Evolutionary conservation across 371 early-diverging fungal genomes (phyloP).

Genomic region (Mucor lusitanicus): DNA sequence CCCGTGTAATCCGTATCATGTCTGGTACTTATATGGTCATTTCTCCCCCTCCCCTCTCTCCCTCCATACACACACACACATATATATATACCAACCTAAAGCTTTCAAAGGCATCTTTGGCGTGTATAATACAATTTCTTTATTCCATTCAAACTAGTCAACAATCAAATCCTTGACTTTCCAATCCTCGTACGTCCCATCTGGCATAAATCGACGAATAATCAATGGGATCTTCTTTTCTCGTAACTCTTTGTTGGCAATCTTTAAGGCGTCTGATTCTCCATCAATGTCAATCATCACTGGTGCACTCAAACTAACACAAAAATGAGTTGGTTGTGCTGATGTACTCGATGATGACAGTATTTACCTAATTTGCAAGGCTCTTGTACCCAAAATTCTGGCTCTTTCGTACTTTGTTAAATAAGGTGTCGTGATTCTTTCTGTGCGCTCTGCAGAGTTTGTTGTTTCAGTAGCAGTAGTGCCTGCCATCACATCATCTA

Average conservation of each 20-base stretch:
- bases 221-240: slow-evolving; percentile 95
- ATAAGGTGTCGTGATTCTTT: slow-evolving; percentile 90
- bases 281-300: slow-evolving; percentile 95
- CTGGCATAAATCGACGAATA: slow-evolving; percentile 93
- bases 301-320: slow-evolving; percentile 94
- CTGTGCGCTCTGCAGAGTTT: slow-evolving; percentile 41
- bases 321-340: neutral
- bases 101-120: no score
- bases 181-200: slow-evolving; percentile 97
- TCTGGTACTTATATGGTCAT: no score
- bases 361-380: slow-evolving; percentile 71
- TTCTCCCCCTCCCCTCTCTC: no score
- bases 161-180: slow-evolving; percentile 86
- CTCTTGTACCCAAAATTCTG: slow-evolving; percentile 89
- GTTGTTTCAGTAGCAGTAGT: neutral
- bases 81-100: neutral
- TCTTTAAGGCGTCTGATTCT: slow-evolving; percentile 93
- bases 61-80: no score
- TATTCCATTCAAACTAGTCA: slow-evolving; percentile 19
- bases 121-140: neutral
- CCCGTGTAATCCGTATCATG: no score
- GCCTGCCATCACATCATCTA: slow-evolving; percentile 34
- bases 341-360: no score
- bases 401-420: slow-evolving; percentile 99
- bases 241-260: slow-evolving; percentile 94